Conservation (phyloP, 176 grass and related monocot genomes). For the Panicum miliaceum region DNA sequence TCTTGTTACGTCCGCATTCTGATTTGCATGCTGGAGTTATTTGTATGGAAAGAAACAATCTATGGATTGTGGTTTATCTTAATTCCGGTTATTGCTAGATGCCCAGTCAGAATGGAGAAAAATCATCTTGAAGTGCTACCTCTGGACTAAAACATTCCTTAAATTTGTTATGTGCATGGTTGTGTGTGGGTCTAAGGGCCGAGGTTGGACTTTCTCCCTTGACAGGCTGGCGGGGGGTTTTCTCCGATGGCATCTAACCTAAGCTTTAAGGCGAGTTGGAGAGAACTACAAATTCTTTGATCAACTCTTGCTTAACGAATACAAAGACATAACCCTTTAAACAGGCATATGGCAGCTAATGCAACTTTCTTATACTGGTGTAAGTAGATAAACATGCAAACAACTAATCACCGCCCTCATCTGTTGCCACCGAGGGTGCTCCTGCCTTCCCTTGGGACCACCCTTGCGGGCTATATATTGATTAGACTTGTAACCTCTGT, state of each 20-base stretch:
- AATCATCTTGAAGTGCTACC: neutral
- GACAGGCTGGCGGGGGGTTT: neutral
- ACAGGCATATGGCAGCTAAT: neutral
- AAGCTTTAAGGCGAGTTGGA: neutral
- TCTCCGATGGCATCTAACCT: neutral
- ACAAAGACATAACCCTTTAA: constrained; percentile 1
- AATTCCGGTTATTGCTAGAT: neutral
- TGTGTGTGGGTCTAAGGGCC: neutral
- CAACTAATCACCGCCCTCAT: constrained; percentile 9
- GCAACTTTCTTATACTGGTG: neutral
- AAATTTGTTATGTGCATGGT: constrained; percentile 1
- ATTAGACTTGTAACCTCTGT: neutral
- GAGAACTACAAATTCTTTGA: neutral
- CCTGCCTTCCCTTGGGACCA: neutral
- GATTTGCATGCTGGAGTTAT: neutral
- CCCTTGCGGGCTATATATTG: neutral
- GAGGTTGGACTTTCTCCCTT: neutral
- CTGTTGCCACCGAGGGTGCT: constrained; percentile 1
- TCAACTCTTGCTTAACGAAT: constrained; percentile 20
- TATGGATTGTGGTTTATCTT: neutral
- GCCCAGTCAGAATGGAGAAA: neutral
- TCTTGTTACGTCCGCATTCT: neutral
- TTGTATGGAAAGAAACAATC: neutral
- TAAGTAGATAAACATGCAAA: constrained; percentile 1
- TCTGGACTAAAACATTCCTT: neutral